A percentile compares a stretch with the other conserved stretches of the same genome.
Evolutionary conservation across 768 basidiomycete genomes (phyloP).

Genomic region (Psilocybe sp.): DNA sequence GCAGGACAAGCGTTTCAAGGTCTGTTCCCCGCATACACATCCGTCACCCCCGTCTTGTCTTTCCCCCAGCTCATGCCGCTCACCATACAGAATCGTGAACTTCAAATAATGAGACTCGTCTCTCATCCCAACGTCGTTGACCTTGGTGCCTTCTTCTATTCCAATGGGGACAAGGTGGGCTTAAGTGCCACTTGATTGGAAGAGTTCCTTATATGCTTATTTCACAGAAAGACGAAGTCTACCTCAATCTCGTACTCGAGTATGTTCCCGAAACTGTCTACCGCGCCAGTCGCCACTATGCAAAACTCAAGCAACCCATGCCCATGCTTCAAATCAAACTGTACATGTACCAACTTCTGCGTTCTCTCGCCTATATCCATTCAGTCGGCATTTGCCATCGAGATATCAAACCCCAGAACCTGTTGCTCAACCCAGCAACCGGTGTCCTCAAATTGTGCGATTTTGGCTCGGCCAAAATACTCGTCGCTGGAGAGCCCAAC

Average conservation of each 20-base stretch:
- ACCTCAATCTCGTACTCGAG: constrained; percentile 98
- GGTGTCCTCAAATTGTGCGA: constrained; percentile 98
- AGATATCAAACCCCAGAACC: constrained; percentile 99
- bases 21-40: constrained; percentile 36
- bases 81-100: constrained; percentile 83
- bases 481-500: constrained; percentile 97
- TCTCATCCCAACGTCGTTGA: constrained; percentile 98
- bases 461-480: constrained; percentile 98
- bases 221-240: constrained; percentile 96
- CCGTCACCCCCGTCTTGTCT: constrained; percentile 6
- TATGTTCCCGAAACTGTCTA: constrained; percentile 99
- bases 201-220: constrained; percentile 10
- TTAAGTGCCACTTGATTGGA: constrained; percentile 6
- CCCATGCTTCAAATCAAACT: constrained; percentile 99
- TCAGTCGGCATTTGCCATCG: constrained; percentile 99
- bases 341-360: constrained; percentile 99
- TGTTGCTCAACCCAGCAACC: constrained; percentile 94
- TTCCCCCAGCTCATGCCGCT: constrained; percentile 5
- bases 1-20: constrained; percentile 99
- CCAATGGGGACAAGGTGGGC: constrained; percentile 96
- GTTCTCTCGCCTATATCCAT: constrained; percentile 98
- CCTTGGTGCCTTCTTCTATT: constrained; percentile 97
- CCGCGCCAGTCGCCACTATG: constrained; percentile 97
- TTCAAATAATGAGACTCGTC: constrained; percentile 98
- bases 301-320: constrained; percentile 99